Conservation (phyloP, 2,329 filamentous ascomycete genomes). For the Cladosporium sp. region DNA sequence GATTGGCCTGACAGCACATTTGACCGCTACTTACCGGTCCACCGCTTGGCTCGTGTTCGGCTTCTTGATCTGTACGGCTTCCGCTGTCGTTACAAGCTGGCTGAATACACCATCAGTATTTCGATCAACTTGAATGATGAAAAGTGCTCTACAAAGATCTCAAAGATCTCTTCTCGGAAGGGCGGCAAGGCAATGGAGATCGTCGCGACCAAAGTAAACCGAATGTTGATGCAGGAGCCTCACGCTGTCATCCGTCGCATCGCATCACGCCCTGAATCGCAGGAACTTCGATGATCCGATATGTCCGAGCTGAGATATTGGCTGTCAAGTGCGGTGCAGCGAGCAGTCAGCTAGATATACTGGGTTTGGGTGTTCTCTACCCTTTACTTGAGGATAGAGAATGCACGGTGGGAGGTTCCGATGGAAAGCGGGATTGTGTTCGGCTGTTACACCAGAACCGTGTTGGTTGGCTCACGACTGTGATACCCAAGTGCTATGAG, state of each 20-base stretch:
- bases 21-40: no score
- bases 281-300: not conserved
- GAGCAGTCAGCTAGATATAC: not conserved
- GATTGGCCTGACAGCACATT: no score
- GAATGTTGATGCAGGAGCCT: not conserved
- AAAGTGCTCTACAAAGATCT: not conserved
- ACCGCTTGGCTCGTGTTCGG: not conserved
- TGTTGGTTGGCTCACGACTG: not conserved
- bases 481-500: not conserved
- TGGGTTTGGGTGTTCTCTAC: no score
- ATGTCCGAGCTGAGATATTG: not conserved
- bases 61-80: not conserved
- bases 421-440: not conserved
- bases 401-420: not conserved
- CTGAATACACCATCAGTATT: not conserved
- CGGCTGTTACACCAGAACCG: not conserved
- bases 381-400: no score
- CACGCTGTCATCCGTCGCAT: not conserved
- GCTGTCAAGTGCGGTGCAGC: not conserved
- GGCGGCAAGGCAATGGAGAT: no score
- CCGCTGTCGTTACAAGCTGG: not conserved
- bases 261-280: not conserved
- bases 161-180: not conserved
- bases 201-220: not conserved
- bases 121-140: not conserved